Evolutionary conservation across 352 stramenopile species (phyloP).

Genomic region (Thraustotheca clavata): DNA sequence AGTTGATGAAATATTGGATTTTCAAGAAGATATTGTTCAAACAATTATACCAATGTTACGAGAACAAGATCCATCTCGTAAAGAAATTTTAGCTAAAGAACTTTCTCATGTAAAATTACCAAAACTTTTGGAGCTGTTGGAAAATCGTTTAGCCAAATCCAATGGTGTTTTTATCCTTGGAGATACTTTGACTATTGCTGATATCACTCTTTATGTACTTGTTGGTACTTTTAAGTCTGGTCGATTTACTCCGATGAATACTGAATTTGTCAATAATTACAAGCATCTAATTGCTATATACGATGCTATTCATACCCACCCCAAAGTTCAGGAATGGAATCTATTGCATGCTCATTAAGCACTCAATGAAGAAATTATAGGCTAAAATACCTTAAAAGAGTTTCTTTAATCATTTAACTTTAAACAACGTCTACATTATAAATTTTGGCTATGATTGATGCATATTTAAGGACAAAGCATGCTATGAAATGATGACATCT

Average conservation of each 20-base stretch:
- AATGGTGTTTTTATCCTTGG: slow-evolving; percentile 24
- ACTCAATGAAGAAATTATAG: too few species aligned
- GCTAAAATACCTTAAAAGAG: too few species aligned
- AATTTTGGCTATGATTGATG: too few species aligned
- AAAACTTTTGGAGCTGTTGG: slow-evolving; percentile 24
- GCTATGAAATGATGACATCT: too few species aligned
- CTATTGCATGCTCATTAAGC: too few species aligned
- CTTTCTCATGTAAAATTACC: slow-evolving; percentile 28
- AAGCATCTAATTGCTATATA: not conserved
- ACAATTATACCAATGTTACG: slow-evolving; percentile 25
- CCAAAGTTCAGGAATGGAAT: not conserved
- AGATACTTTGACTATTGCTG: slow-evolving; percentile 34
- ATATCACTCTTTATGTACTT: slow-evolving; percentile 25
- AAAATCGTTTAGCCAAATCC: slow-evolving; percentile 28
- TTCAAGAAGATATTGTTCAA: slow-evolving; percentile 31
- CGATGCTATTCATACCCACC: not conserved
- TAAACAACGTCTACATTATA: too few species aligned
- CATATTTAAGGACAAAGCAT: too few species aligned
- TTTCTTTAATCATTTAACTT: too few species aligned
- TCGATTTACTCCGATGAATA: not conserved
- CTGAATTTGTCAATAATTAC: not conserved
- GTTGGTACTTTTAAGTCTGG: not conserved
- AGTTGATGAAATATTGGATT: slow-evolving; percentile 34
- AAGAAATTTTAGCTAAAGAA: slow-evolving; percentile 29
- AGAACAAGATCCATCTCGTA: slow-evolving; percentile 30